Conservation (phyloP, 2,329 filamentous ascomycete genomes). For the Alternaria rosae region DNA sequence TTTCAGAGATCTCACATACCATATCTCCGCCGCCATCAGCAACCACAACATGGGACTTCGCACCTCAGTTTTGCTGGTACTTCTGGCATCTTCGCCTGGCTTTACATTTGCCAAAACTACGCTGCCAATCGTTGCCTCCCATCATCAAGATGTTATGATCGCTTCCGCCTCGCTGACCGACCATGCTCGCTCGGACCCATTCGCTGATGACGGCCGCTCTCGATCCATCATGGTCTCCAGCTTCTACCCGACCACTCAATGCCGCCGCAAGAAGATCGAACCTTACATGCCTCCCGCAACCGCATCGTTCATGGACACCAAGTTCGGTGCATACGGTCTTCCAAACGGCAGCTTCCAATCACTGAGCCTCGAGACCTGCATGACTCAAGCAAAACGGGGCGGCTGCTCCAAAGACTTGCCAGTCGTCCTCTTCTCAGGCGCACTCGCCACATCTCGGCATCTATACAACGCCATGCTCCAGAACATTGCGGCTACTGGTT, state of each 20-base stretch:
- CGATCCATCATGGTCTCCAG: constrained; percentile 35
- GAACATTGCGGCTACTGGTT: constrained; percentile 58
- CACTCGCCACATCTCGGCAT: constrained; percentile 54
- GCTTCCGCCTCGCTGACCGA: constrained; percentile 27
- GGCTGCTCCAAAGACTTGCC: constrained; percentile 12
- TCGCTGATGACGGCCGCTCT: constrained; percentile 22
- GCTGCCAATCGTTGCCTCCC: constrained; percentile 22
- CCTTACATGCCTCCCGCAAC: constrained; percentile 37
- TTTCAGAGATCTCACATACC: neutral
- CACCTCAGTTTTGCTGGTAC: neutral
- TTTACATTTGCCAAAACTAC: constrained; percentile 1
- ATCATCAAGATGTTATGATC: constrained; percentile 21
- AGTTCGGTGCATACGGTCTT: constrained; percentile 34
- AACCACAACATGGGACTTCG: constrained; percentile 6
- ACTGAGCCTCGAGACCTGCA: constrained; percentile 28
- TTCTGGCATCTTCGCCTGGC: constrained; percentile 1
- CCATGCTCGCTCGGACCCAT: constrained; percentile 26
- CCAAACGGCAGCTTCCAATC: constrained; percentile 34
- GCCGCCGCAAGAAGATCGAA: constrained; percentile 11
- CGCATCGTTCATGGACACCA: constrained; percentile 28
- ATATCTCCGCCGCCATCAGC: neutral
- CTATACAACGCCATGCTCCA: constrained; percentile 55
- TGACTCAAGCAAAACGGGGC: neutral
- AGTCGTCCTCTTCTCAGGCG: constrained; percentile 56
- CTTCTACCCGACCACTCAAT: constrained; percentile 29